phyloP scores from a whole-genome alignment of 305 asterid genomes.

The Fraxinus angustifolia region DNA sequence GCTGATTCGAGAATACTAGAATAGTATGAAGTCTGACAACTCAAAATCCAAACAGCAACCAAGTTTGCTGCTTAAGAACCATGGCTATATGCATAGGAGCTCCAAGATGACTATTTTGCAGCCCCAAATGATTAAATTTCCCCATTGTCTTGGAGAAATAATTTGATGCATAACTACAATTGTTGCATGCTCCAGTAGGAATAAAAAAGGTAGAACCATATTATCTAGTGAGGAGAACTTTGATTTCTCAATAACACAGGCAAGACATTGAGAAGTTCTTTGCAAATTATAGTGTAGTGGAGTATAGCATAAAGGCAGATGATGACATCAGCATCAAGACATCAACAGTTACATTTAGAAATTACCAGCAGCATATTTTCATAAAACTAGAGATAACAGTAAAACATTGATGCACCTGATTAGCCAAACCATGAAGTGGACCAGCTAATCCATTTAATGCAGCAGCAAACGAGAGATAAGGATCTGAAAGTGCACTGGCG shows the following conservation, averaged over 20 bases:
- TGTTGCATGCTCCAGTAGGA: neutral
- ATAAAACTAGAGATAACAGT: neutral
- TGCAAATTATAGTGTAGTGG: neutral
- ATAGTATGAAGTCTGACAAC: neutral
- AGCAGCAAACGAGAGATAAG: constrained; percentile 87
- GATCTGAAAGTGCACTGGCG: constrained; percentile 88
- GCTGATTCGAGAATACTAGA: neutral
- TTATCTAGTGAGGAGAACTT: neutral
- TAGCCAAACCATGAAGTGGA: constrained; percentile 90
- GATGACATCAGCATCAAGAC: neutral
- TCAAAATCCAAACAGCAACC: neutral
- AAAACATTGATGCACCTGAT: constrained; percentile 51
- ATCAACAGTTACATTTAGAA: neutral
- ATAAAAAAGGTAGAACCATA: neutral
- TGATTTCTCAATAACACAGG: neutral
- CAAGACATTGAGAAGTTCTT: neutral
- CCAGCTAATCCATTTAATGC: constrained; percentile 94
- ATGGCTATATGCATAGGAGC: neutral
- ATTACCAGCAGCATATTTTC: neutral
- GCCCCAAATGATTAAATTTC: neutral
- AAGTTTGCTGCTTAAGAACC: neutral
- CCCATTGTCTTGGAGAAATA: neutral
- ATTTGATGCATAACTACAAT: neutral
- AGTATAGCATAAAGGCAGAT: neutral
- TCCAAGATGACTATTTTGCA: neutral